phyloP scores from a whole-genome alignment of 2,329 filamentous ascomycete species.

The Gaeumannomyces sp. region DNA sequence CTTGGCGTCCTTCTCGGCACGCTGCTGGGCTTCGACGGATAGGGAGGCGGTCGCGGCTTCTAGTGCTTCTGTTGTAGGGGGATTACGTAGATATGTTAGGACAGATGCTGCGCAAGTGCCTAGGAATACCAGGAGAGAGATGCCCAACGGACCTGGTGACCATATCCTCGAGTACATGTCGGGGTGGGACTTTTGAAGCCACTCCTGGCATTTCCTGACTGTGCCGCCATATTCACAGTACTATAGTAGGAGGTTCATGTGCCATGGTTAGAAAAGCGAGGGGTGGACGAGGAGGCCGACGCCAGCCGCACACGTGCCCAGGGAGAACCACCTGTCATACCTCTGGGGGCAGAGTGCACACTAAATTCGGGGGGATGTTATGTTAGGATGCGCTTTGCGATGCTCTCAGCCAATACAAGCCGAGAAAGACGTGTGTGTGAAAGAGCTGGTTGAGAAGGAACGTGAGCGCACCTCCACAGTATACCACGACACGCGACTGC shows the following conservation, averaged over 20 bases:
- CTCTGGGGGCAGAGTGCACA: constrained; percentile 61
- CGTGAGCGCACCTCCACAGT: constrained; percentile 8
- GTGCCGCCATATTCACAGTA: constrained; percentile 99
- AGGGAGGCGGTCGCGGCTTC: constrained; percentile 79
- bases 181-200: constrained; percentile 72
- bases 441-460: neutral
- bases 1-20: constrained; percentile 89
- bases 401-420: neutral
- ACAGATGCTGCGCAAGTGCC: neutral
- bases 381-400: neutral
- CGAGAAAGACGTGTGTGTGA: neutral
- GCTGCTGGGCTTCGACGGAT: constrained; percentile 86
- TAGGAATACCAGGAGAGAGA: constrained; percentile 4
- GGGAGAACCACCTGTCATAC: constrained; percentile 31
- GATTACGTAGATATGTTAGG: neutral
- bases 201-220: constrained; percentile 94
- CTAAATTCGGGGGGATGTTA: constrained; percentile 29
- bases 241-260: constrained; percentile 38
- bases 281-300: neutral
- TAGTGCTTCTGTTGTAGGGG: constrained; percentile 56
- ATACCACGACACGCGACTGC: constrained; percentile 5
- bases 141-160: constrained; percentile 61
- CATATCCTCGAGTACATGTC: constrained; percentile 74
- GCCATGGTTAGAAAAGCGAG: constrained; percentile 1
- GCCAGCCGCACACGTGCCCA: neutral